These are phyloP conservation scores for Ogataea naganishii DNA, from an alignment of 805 yeast species.

Conservation along the genomic window DNA sequence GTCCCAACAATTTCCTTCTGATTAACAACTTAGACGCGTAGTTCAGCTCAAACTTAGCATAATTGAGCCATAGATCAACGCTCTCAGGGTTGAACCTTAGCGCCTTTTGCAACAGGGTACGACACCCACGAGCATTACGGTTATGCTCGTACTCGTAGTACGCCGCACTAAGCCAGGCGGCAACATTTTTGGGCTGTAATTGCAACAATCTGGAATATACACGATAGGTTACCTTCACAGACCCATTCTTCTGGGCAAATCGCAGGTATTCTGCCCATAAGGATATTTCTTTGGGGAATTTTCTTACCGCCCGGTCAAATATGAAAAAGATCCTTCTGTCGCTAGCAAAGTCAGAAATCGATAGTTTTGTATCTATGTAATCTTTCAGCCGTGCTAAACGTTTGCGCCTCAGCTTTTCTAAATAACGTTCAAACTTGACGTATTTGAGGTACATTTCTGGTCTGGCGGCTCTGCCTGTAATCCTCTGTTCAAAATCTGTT, in stretches of 20 bases:
- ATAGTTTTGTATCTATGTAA: conserved; percentile 49
- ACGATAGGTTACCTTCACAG: conserved; percentile 64
- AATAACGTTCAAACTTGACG: conserved; percentile 67
- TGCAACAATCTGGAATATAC: conserved; percentile 72
- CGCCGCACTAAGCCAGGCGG: conserved; percentile 92
- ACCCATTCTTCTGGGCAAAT: conserved; percentile 57
- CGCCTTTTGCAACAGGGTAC: conserved; percentile 78
- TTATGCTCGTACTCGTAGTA: conserved; percentile 86
- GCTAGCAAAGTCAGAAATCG: conserved; percentile 83
- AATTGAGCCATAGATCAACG: conserved; percentile 69
- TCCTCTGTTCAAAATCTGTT: conserved; percentile 91
- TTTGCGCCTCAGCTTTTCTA: conserved; percentile 71
- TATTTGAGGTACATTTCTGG: conserved; percentile 72
- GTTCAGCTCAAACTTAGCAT: conserved; percentile 79
- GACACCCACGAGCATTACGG: conserved; percentile 81
- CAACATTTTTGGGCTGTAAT: conserved; percentile 84
- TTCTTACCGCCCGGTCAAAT: conserved; percentile 72
- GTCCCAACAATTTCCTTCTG: conserved; percentile 74
- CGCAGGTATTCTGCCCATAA: conserved; percentile 74
- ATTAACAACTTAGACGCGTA: conserved; percentile 78
- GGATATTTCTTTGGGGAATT: conserved; percentile 67
- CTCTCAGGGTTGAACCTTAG: conserved; percentile 76
- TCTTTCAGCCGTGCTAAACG: conserved; percentile 54
- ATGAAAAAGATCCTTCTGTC: conserved; percentile 72
- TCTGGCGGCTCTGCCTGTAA: conserved; percentile 74